A percentile compares a stretch with the other conserved stretches of the same genome.
These are phyloP conservation scores for Aspergillus aculeatus DNA, from an alignment of 2,329 filamentous ascomycete genomes.

Conservation along the genomic window DNA sequence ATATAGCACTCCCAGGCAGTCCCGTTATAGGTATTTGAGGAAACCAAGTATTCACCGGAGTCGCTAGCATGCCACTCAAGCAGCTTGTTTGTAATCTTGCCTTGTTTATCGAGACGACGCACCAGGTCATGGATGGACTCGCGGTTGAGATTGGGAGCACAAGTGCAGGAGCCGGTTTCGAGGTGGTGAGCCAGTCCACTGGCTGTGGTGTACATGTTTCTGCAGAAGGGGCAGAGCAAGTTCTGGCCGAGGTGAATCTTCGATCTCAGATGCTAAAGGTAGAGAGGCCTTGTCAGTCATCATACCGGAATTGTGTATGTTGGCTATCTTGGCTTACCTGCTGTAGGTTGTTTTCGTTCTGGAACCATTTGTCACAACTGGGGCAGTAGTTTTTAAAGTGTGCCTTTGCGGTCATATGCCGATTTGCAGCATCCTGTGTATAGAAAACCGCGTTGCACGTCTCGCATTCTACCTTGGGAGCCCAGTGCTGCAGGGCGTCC, in stretches of 20 bases:
- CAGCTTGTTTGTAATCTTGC: constrained; percentile 53
- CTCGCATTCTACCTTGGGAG: constrained; percentile 25
- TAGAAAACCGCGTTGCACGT: constrained; percentile 25
- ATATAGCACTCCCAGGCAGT: constrained; percentile 53
- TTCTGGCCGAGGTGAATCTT: constrained; percentile 47
- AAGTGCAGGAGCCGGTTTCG: constrained; percentile 54
- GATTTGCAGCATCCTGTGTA: constrained; percentile 16
- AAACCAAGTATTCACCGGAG: constrained; percentile 39
- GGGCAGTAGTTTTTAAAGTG: constrained; percentile 34
- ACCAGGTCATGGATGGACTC: constrained; percentile 50
- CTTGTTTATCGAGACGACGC: constrained; percentile 47
- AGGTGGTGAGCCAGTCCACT: constrained; percentile 58
- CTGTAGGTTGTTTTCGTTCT: constrained; percentile 32
- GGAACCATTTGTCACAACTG: constrained; percentile 30
- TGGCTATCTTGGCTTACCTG: constrained; percentile 21
- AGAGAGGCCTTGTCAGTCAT: not conserved
- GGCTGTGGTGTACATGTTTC: constrained; percentile 46
- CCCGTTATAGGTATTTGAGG: constrained; percentile 47
- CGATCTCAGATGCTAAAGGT: constrained; percentile 56
- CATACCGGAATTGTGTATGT: too few species aligned
- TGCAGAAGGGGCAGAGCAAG: constrained; percentile 59
- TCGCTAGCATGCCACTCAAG: constrained; percentile 46
- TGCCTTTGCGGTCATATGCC: constrained; percentile 27
- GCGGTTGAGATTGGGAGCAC: constrained; percentile 47
- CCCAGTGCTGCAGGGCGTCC: constrained; percentile 30